These are phyloP conservation scores for Colletotrichum sp. DNA, from an alignment of 2,329 filamentous ascomycete species.

Conservation along the genomic window DNA sequence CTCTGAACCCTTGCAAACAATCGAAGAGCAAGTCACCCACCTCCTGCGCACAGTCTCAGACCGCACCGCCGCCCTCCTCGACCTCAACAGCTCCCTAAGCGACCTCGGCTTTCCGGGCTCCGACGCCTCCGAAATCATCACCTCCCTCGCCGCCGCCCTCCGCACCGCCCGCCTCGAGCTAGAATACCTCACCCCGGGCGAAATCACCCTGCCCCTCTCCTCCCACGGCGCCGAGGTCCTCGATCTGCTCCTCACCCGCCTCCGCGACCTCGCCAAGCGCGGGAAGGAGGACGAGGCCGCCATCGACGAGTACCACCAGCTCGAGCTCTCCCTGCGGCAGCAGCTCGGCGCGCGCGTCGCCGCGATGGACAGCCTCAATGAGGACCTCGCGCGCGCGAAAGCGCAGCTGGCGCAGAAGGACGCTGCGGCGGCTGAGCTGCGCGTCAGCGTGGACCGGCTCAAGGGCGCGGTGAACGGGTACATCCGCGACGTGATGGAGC, in stretches of 20 bases:
- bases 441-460: constrained; percentile 54
- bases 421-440: constrained; percentile 48
- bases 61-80: constrained; percentile 49
- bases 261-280: constrained; percentile 53
- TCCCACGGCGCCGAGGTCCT: constrained; percentile 60
- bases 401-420: constrained; percentile 41
- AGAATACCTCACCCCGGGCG: constrained; percentile 66
- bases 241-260: constrained; percentile 54
- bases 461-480: constrained; percentile 58
- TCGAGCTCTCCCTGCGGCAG: constrained; percentile 59
- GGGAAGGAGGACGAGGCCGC: constrained; percentile 54
- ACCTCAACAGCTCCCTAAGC: constrained; percentile 50
- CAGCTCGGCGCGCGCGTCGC: constrained; percentile 60
- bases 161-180: constrained; percentile 64
- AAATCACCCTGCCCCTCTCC: constrained; percentile 56
- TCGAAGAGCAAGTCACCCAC: constrained; percentile 48
- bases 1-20: constrained; percentile 6
- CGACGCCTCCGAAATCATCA: constrained; percentile 54
- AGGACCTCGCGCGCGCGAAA: constrained; percentile 41
- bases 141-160: constrained; percentile 53
- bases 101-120: constrained; percentile 55
- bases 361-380: constrained; percentile 53
- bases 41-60: constrained; percentile 53
- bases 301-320: constrained; percentile 65
- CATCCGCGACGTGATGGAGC: constrained; percentile 55